Percentiles rank a stretch among this genome's conserved stretches.
Conservation (phyloP, 2,329 filamentous ascomycete species). For the Aspergillus transmontanensis region DNA sequence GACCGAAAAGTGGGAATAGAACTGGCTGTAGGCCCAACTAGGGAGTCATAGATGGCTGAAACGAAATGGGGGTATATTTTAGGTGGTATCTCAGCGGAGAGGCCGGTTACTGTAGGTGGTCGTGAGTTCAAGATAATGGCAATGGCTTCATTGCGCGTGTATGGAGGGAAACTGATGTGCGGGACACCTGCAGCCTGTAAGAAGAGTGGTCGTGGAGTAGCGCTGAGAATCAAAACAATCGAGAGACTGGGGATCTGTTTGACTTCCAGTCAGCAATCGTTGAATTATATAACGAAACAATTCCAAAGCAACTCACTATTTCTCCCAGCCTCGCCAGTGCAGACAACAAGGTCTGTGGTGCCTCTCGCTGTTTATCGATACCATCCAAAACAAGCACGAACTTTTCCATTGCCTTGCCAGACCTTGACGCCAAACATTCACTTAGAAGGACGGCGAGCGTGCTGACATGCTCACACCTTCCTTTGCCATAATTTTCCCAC, state of each 20-base stretch:
- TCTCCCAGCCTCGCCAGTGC: conserved; percentile 82
- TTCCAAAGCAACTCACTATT: conserved; percentile 57
- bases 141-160: conserved; percentile 78
- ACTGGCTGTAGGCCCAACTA: conserved; percentile 77
- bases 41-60: conserved; percentile 81
- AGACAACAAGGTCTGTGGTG: conserved; percentile 74
- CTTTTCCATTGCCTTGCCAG: conserved; percentile 46
- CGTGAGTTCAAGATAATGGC: conserved; percentile 68
- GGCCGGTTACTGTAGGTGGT: conserved; percentile 40
- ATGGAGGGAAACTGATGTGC: conserved; percentile 81
- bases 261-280: conserved; percentile 5
- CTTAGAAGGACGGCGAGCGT: conserved; percentile 72
- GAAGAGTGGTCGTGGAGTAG: conserved; percentile 65
- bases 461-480: conserved; percentile 78
- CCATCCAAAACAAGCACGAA: conserved; percentile 87
- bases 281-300: background rate
- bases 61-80: conserved; percentile 68
- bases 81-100: conserved; percentile 28
- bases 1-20: conserved; percentile 73
- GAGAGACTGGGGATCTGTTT: conserved; percentile 75
- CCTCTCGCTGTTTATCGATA: conserved; percentile 81
- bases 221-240: conserved; percentile 74
- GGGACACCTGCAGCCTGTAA: conserved; percentile 71
- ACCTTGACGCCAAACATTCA: conserved; percentile 39
- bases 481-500: conserved; percentile 52